These are phyloP conservation scores for Globisporangium canariense DNA, from an alignment of 352 stramenopile species.

Conservation along the genomic window DNA sequence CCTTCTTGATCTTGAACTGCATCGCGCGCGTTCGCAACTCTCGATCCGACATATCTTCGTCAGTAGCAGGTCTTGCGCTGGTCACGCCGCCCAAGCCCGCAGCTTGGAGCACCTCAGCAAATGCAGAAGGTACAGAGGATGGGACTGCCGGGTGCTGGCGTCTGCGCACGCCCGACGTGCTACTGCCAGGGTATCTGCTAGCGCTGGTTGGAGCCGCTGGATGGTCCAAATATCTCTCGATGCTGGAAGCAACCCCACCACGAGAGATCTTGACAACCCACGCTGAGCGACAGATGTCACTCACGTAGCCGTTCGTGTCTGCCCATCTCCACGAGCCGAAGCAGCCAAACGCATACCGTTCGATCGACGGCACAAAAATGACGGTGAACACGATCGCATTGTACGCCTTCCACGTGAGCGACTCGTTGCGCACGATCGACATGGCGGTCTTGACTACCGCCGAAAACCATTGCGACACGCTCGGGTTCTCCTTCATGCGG, in stretches of 20 bases:
- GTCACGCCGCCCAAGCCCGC: background rate
- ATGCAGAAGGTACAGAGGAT: background rate
- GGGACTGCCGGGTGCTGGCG: background rate
- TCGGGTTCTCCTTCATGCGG: conserved; percentile 31
- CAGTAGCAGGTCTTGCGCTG: conserved; percentile 14
- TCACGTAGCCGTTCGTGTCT: conserved; percentile 43
- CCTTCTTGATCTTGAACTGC: conserved; percentile 65
- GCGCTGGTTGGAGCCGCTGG: background rate
- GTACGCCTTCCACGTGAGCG: conserved; percentile 55
- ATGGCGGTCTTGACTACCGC: conserved; percentile 70
- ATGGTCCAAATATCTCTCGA: conserved; percentile 41
- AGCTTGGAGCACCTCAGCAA: conserved; percentile 15
- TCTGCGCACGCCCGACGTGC: background rate
- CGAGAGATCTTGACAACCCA: conserved; percentile 50
- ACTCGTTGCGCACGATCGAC: conserved; percentile 56
- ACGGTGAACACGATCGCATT: conserved; percentile 67
- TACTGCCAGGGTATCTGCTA: background rate
- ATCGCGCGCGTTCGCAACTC: conserved; percentile 56
- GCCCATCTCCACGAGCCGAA: conserved; percentile 75
- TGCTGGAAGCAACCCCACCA: conserved; percentile 45
- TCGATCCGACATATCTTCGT: conserved; percentile 34
- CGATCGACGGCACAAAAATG: conserved; percentile 52
- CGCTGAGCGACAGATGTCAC: conserved; percentile 39
- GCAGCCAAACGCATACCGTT: conserved; percentile 63
- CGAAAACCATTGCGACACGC: conserved; percentile 65